Evolutionary conservation across 2,329 filamentous ascomycete genomes (phyloP), one percentile per base, ranked within the genome.

Genomic region (Diaporthe sp.): DNA sequence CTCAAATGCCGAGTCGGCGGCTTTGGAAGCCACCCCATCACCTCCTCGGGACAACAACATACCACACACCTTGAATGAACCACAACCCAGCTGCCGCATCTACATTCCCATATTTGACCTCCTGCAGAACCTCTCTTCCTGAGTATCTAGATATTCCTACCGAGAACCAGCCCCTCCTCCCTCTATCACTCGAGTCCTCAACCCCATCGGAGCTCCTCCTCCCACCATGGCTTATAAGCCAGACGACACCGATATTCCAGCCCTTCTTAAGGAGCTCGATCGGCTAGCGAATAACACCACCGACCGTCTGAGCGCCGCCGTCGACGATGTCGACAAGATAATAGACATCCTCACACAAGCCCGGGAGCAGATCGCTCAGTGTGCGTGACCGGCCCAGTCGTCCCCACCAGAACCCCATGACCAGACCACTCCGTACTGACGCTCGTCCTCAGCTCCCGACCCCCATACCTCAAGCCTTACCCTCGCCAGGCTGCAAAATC

Each of bases 401-500:
- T 67, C 61, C 67, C 34, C 57, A 28, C 34, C 34, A 51, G 73
- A 10, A n/a, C 17, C 53, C 60, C 10, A 31, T 37, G 51, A 57
- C 72, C 49, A 74, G 57, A 9, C 44, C 9, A 4, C 25, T 39
- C 60, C 46, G 42, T 67, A 68, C 71, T 80, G 42, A 78, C 67
- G 44, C 49, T 67, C 15, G 12, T 51, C 60, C 46, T 46, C 73
- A 85, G 84, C 84, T 60, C 80, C 84, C 90, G 93, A 95, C 80
- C 91, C 94, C 34, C 91, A 92, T 78, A 91, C 90, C 53, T 92
- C 94, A 22, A 91, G 92, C 57, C 87, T 96, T 76, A 93, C 92
- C 37, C 90, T 98, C 80, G 94, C 94, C 42, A 96, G 94, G 82
- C 90, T 98, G 25, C 95, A 98, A 82, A 96, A 94, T 78, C 94